Evolutionary conservation across 441 rosid species (phyloP).

Genomic region (Bocquillonia castaneifolia): DNA sequence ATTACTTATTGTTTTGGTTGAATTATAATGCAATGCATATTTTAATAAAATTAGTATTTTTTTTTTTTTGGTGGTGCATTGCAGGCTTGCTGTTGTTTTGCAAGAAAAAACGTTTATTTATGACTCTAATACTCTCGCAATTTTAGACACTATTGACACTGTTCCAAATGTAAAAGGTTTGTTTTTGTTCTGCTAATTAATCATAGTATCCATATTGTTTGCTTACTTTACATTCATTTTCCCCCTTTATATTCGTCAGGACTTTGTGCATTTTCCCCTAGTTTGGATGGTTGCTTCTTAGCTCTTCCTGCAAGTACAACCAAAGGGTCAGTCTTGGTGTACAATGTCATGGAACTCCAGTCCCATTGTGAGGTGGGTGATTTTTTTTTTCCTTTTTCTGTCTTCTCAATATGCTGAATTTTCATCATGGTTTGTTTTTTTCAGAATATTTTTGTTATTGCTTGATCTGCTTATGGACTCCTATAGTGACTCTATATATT

Average conservation of each 20-base stretch:
- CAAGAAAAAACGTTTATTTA: slow-evolving; percentile 76
- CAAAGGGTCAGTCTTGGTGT: slow-evolving; percentile 76
- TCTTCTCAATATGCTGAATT: slow-evolving; percentile 1
- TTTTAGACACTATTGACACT: slow-evolving; percentile 75
- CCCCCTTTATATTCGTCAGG: slow-evolving; percentile 35
- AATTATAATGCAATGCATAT: neutral
- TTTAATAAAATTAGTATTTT: neutral
- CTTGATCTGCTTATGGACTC: neutral
- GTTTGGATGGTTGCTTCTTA: slow-evolving; percentile 75
- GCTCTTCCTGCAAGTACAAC: slow-evolving; percentile 84
- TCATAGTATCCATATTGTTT: no score
- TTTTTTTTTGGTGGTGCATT: no score
- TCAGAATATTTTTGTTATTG: neutral
- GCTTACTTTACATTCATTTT: no score
- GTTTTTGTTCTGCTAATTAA: no score
- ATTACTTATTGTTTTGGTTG: no score
- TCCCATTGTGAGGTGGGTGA: slow-evolving; percentile 65
- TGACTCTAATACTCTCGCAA: slow-evolving; percentile 59
- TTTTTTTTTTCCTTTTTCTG: neutral
- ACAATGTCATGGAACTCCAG: slow-evolving; percentile 75
- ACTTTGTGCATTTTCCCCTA: slow-evolving; percentile 80
- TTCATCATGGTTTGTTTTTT: neutral
- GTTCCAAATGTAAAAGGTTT: slow-evolving; percentile 76
- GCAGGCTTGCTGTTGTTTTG: slow-evolving; percentile 81
- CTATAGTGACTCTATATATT: neutral